Base-by-base conservation (phyloP, 495 filamentous ascomycete genomes). In the Hypoxylon perforatum region DNA sequence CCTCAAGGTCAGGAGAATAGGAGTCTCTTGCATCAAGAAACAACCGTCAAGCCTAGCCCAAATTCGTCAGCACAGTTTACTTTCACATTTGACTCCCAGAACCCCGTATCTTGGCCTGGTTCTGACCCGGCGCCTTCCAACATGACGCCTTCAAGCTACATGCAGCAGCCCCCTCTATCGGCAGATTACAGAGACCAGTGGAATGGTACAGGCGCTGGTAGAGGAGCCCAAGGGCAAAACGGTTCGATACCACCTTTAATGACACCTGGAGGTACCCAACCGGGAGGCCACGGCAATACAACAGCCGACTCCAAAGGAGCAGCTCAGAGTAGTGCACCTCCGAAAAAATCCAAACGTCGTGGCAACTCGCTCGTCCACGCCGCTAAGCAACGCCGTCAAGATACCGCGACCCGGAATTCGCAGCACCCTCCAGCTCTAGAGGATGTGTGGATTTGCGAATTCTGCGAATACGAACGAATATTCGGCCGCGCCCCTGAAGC, bases 401-500 rank as follows among this genome's bases (percentile, higher is more conserved):
- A 78, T 42, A 78, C 76, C 0, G 69, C 75, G 57, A 61, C 89
- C 57, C 78, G 85, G 49, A 96, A 96, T 67, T 87, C 85, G 63
- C 90, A 91, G 61, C 88, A 95, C 65, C 90, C 90, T 4, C 89
- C 90, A 0, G 84, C 83, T 23, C 75, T 84, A 30, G 89, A 93
- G 63, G 92, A 96, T 62, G 85, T 91, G 22, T 98, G 94, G 92
- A 92, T 97, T 47, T 99, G 95, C 77, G 93, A 95, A 65, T 94
- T 96, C 73, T 94, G 92, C 74, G 90, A 95, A 70, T 93, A 96
- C 69, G 91, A 96, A 73, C 85, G 86, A 45, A 94, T 96, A 45
- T 96, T 96, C 73, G 91, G 94, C 14, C 81, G 80, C 44, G 90
- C 92, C 4, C 95, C 94, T 0, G 84, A 87, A 65, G 94, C 94